Base-by-base conservation (phyloP, 192 early-diverging fungal species). In the Chytriomyces hyalinus region DNA sequence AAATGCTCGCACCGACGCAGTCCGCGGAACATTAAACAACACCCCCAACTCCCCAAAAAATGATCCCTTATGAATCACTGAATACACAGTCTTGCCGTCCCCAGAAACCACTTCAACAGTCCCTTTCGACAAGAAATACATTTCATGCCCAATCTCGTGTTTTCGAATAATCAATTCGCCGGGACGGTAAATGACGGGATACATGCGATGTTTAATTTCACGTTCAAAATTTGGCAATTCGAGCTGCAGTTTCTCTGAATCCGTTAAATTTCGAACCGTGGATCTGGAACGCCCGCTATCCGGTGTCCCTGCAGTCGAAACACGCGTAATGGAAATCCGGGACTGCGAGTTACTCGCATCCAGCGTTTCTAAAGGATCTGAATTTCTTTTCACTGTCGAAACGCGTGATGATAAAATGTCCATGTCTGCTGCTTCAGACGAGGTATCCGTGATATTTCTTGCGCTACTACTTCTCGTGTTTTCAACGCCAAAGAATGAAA, bases 31-130 rank as follows among this genome's bases (percentile, higher is more conserved):
- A 65, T 86, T 77, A 51, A 86, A 86, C n/a, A 84, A 70, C 10
- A 86, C 84, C 1, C 84, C 84, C 6, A 86, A 80, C 61, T 86
- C 84, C 28, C 84, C 84, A 75, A 86, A 84, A 61, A 86, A 86
- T 9, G 82, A 81, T 13, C 84, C 84, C 53, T 46, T 63, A 45
- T 83, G 67, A 61, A 86, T 84, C 9, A 45, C 57, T 26, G 83
- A 77, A 61, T 86, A 86, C 45, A 72, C 60, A 28, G 65, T 79
- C 66, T 53, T 71, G 6, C 80, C 82, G 59, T 86, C 84, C 5
- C 74, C 72, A 6, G 77, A 80, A 43, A 84, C 68, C 43, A 86
- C 83, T 65, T 86, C 84, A 17, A 86, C 84, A 20, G 53, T 84
- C 20, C 84, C 84, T 48, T 81, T 82, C 0, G 65, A 61, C 62